A percentile compares a stretch with the other conserved stretches of the same genome.
Conservation (phyloP, 768 basidiomycete genomes). For the Trametes gibbosa region DNA sequence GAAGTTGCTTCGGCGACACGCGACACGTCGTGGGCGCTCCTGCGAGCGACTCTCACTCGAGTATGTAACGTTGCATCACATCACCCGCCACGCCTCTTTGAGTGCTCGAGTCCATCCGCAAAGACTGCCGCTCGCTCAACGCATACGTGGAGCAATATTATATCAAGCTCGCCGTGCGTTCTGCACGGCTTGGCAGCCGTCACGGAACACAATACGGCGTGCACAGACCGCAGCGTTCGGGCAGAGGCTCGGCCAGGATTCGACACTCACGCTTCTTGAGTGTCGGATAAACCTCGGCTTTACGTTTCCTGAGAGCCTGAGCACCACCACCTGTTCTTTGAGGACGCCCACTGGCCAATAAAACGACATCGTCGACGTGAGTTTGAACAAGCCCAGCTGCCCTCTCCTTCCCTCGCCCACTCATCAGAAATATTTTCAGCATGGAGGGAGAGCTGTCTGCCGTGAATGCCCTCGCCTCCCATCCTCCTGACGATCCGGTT, state of each 20-base stretch:
- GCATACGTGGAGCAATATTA: slow-evolving; percentile 10
- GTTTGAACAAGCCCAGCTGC: neutral
- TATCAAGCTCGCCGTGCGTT: neutral
- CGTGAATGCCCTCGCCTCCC: slow-evolving; percentile 14
- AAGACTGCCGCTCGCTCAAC: neutral
- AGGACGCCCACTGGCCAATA: neutral
- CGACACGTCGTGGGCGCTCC: slow-evolving; percentile 22
- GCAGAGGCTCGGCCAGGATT: neutral
- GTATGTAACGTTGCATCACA: neutral
- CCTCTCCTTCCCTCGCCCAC: neutral
- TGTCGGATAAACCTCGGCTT: slow-evolving; percentile 1
- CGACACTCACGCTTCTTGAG: neutral
- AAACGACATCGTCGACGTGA: neutral
- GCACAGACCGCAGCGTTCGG: neutral
- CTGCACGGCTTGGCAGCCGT: neutral
- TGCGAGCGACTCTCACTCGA: neutral
- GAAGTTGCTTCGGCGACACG: slow-evolving; percentile 16
- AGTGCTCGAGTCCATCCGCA: neutral
- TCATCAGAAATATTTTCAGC: neutral
- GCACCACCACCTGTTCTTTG: neutral
- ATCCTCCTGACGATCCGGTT: neutral
- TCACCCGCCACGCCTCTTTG: slow-evolving; percentile 1
- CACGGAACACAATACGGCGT: neutral
- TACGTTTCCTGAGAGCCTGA: neutral
- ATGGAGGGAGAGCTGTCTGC: slow-evolving; percentile 10